phyloP scores from a whole-genome alignment of 1,284 basidiomycete species.

The Phylloporus gajari region DNA sequence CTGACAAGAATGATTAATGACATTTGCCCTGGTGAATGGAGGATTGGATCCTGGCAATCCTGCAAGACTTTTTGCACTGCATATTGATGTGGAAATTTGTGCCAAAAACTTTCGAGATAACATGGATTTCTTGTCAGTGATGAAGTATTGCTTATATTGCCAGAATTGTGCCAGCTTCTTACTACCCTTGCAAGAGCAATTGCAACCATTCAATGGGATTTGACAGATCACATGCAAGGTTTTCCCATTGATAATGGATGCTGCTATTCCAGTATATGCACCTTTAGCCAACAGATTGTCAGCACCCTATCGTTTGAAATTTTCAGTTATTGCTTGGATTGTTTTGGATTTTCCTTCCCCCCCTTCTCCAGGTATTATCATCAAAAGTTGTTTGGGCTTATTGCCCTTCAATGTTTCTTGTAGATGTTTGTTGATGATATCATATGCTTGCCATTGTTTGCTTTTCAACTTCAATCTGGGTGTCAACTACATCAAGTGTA shows the following conservation, averaged over 20 bases:
- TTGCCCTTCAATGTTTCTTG: too few relatives aligned
- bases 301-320: constrained; percentile 29
- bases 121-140: constrained; percentile 12
- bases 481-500: too few relatives aligned
- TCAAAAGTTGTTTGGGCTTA: constrained; percentile 36
- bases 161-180: constrained; percentile 3
- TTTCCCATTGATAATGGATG: constrained; percentile 46
- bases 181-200: not conserved
- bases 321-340: constrained; percentile 45
- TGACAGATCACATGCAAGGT: constrained; percentile 35
- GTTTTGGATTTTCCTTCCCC: constrained; percentile 52
- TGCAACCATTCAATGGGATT: constrained; percentile 1
- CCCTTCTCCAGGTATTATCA: constrained; percentile 49
- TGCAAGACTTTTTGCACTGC: not conserved
- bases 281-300: constrained; percentile 36
- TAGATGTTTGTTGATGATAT: too few relatives aligned
- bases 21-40: not conserved
- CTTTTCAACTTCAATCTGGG: too few relatives aligned
- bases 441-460: too few relatives aligned
- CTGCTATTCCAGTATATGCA: constrained; percentile 50
- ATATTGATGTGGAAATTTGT: not conserved
- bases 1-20: not conserved
- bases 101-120: constrained; percentile 3
- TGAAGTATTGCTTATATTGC: not conserved
- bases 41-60: not conserved